Conservation (phyloP, 2,329 filamentous ascomycete genomes). For the Sphaerulina vaccinii region DNA sequence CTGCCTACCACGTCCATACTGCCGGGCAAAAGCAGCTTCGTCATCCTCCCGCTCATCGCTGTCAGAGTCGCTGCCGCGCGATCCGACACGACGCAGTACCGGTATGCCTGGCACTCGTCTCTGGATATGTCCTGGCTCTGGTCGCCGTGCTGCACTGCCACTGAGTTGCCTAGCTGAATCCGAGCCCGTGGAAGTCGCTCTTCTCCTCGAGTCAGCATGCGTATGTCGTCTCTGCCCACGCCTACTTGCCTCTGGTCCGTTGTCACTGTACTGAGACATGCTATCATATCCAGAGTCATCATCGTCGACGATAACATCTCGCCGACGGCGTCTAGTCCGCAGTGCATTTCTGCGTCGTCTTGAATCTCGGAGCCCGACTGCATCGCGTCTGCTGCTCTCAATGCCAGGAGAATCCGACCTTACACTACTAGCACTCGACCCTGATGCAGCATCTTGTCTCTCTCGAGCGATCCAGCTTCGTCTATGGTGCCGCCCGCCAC, state of each 20-base stretch:
- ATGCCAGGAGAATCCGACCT: no score
- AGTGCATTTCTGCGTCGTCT: neutral
- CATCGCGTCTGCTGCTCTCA: neutral
- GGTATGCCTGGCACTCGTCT: neutral
- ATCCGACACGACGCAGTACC: neutral
- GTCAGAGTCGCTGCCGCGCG: neutral
- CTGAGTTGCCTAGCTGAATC: neutral
- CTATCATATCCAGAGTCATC: neutral
- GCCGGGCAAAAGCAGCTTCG: slow-evolving; percentile 1
- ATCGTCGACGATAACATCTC: slow-evolving; percentile 4
- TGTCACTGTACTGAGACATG: neutral
- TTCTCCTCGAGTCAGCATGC: neutral
- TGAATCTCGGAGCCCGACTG: neutral
- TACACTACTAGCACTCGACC: neutral
- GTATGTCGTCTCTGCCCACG: neutral
- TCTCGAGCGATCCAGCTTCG: neutral
- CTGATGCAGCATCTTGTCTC: neutral
- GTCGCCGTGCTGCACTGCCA: neutral
- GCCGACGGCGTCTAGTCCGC: neutral
- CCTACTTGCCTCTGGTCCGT: neutral
- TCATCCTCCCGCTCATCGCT: neutral
- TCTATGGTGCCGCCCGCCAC: neutral
- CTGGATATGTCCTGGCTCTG: neutral
- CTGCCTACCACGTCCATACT: neutral
- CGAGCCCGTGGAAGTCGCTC: neutral